Evolutionary conservation across 495 filamentous ascomycete genomes (phyloP), one percentile per base, ranked within the genome.

Genomic region (Xanthoparmelia taractica): DNA sequence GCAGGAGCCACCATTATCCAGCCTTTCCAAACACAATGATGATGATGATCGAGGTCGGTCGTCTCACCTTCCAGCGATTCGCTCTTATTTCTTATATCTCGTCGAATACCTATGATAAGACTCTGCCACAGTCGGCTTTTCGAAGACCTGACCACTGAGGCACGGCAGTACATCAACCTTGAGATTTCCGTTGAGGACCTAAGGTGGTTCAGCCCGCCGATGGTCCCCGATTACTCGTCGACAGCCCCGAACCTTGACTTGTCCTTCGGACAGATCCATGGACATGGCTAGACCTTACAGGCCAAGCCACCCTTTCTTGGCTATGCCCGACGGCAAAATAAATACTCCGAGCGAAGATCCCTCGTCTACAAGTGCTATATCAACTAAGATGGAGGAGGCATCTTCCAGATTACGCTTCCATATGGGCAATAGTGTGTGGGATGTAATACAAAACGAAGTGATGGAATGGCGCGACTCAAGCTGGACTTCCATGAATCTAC

Each of bases 361-460:
- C 52, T 27, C 41, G 8, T 18, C 25, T 33, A 18, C 50, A n/a
- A 33, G 40, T 37, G 33, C 15, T 23, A 25, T 15, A 38, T 33
- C 8, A 12, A 15, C 15, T 5, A 25, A 6, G 38, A 13, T 20
- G 4, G 29, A 31, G n/a, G 36, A 56, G 36, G 31, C 33, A 61
- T 15, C 10, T 17, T 29, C 33, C 27, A 48, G 29, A 38, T n/a
- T 61, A 31, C 23, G 52, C 8, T 38, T 61, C 12, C 27, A 61
- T 20, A 37, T 48, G 15, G 31, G 47, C 18, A 33, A 40, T 31
- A 45, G 17, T 31, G 58, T 45, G 6, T 65, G 58, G 63, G 52
- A 65, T 33, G 36, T 50, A 15, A 65, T 61, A 29, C 58, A 48
- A 3, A 25, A 65, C 8, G 40, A 65, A 37, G 27, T 57, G 33